Percentiles rank a stretch among this genome's conserved stretches.
These are phyloP conservation scores for Aspergillus sp. DNA, from an alignment of 2,329 filamentous ascomycete species.

Conservation along the genomic window DNA sequence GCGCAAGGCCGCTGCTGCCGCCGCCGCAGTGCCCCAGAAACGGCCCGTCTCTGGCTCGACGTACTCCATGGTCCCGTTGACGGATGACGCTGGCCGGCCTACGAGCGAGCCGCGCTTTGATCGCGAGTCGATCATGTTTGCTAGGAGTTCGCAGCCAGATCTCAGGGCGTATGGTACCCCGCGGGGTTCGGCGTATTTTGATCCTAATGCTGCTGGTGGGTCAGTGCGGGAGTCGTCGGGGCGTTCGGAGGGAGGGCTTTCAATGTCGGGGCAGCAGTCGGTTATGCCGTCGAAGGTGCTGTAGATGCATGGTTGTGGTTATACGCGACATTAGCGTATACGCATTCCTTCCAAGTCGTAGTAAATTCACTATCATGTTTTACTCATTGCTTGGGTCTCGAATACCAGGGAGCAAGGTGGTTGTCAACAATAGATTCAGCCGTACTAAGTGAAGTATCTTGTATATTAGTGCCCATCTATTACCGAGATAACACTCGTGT, in stretches of 20 bases:
- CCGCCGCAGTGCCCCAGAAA: neutral
- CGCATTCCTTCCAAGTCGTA: too few species aligned
- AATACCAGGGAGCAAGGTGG: neutral
- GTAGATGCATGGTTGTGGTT: too few species aligned
- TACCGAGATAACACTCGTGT: too few species aligned
- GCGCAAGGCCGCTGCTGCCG: neutral
- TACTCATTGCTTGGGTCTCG: too few species aligned
- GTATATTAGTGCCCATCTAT: too few species aligned
- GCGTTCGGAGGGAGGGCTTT: too few species aligned
- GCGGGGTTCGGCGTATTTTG: neutral
- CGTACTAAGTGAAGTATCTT: too few species aligned
- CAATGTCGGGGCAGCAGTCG: too few species aligned
- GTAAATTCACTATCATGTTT: too few species aligned
- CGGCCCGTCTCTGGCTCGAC: neutral
- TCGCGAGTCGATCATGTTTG: conserved; percentile 3
- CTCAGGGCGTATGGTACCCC: neutral
- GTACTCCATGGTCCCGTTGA: neutral
- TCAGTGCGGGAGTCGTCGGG: too few species aligned
- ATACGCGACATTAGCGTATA: too few species aligned
- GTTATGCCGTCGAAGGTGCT: neutral
- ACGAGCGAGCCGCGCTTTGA: neutral
- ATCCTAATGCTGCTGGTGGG: neutral
- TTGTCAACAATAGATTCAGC: too few species aligned
- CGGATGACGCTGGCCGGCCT: neutral
- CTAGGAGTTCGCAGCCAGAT: neutral